Conservation (phyloP, 352 stramenopile species). For the Pythium volutum region DNA sequence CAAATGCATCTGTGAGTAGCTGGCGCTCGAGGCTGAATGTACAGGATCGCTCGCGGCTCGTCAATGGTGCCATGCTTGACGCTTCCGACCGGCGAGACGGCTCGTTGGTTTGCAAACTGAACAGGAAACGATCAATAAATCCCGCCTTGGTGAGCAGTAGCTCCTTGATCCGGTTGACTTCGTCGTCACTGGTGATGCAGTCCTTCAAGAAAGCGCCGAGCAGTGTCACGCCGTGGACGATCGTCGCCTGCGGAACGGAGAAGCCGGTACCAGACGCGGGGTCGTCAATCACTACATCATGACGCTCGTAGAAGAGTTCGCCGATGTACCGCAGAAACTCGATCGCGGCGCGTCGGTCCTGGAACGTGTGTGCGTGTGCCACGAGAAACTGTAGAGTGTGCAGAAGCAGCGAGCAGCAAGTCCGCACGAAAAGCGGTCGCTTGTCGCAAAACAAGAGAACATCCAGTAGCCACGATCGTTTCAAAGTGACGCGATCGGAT, state of each 20-base stretch:
- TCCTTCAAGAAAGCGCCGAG: slow-evolving; percentile 22
- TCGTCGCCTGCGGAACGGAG: slow-evolving; percentile 11
- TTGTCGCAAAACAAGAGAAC: slow-evolving; percentile 41
- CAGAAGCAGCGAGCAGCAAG: slow-evolving; percentile 32
- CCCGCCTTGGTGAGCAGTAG: slow-evolving; percentile 31
- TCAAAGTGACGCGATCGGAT: not conserved
- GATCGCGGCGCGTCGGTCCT: not conserved
- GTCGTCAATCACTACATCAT: slow-evolving; percentile 26
- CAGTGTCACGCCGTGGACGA: slow-evolving; percentile 21
- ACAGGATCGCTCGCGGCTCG: slow-evolving; percentile 25
- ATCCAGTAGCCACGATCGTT: slow-evolving; percentile 63
- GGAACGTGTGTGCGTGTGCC: slow-evolving; percentile 16
- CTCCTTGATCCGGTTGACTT: slow-evolving; percentile 5
- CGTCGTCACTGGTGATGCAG: slow-evolving; percentile 3
- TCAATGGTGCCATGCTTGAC: slow-evolving; percentile 3
- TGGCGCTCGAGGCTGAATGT: slow-evolving; percentile 27
- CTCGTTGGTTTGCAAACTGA: slow-evolving; percentile 29
- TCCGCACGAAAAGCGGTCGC: slow-evolving; percentile 23
- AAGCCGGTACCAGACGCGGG: slow-evolving; percentile 9
- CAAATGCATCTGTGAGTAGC: slow-evolving; percentile 7
- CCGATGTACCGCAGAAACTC: slow-evolving; percentile 16
- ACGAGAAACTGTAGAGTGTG: slow-evolving; percentile 14
- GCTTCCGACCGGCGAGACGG: not conserved
- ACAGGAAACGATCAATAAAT: slow-evolving; percentile 52
- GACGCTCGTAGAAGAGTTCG: slow-evolving; percentile 27